A percentile compares a stretch with the other conserved stretches of the same genome.
Evolutionary conservation across 495 filamentous ascomycete genomes (phyloP).

Genomic region (Penicillium atrosanguineum): DNA sequence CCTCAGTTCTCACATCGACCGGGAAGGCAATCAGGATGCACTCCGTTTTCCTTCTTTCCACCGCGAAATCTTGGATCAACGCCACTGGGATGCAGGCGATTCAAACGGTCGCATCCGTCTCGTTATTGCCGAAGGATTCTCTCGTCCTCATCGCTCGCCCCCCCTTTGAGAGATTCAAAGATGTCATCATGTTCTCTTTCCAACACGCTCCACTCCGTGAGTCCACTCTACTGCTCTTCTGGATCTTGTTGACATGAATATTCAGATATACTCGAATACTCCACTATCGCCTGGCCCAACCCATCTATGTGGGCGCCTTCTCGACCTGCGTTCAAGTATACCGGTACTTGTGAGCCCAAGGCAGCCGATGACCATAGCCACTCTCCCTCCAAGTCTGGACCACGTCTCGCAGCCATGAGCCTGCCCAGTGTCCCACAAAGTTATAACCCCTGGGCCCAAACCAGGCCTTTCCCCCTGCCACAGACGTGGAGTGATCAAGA

Average conservation of each 20-base stretch:
- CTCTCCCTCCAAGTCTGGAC: constrained; percentile 44
- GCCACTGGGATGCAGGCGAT: constrained; percentile 70
- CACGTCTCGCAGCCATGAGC: constrained; percentile 2
- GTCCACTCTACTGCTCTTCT: constrained; percentile 5
- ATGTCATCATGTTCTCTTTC: constrained; percentile 77
- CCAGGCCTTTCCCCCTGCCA: constrained; percentile 23
- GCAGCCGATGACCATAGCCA: constrained; percentile 49
- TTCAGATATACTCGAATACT: constrained; percentile 69
- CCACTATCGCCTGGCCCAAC: constrained; percentile 82
- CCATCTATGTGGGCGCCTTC: constrained; percentile 64
- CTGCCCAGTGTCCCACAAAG: constrained; percentile 18
- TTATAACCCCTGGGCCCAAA: constrained; percentile 26
- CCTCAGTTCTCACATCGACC: constrained; percentile 47
- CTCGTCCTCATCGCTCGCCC: constrained; percentile 38
- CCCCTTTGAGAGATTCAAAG: constrained; percentile 68
- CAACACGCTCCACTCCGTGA: constrained; percentile 81
- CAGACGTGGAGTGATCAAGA: constrained; percentile 12
- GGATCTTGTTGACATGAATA: constrained; percentile 8
- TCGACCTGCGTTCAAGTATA: constrained; percentile 37
- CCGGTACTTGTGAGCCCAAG: constrained; percentile 21
- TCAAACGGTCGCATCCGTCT: constrained; percentile 71
- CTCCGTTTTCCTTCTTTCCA: constrained; percentile 76
- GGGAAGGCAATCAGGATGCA: constrained; percentile 56
- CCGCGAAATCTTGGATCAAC: constrained; percentile 65
- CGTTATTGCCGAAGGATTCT: constrained; percentile 73